Conservation (phyloP, 768 basidiomycete genomes). For the Lactarius hengduanensis region DNA sequence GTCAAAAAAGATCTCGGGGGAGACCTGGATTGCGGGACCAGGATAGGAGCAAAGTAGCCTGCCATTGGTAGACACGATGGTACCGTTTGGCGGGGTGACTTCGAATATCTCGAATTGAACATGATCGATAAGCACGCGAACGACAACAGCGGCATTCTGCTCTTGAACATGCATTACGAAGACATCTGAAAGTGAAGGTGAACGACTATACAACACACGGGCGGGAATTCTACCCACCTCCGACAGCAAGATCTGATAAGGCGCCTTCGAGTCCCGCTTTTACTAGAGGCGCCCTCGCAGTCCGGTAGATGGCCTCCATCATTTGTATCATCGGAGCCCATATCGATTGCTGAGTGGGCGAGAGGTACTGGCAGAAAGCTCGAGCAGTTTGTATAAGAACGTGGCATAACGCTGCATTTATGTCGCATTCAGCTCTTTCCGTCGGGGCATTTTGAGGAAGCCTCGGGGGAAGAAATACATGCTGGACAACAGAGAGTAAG, state of each 20-base stretch:
- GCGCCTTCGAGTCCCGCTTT: neutral
- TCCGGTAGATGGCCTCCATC: neutral
- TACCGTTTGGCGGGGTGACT: conserved; percentile 38
- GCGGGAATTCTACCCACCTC: neutral
- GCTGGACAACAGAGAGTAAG: conserved; percentile 6
- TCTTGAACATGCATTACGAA: conserved; percentile 14
- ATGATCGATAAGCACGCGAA: neutral
- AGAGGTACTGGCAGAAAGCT: neutral
- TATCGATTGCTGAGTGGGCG: neutral
- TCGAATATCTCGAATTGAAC: conserved; percentile 38
- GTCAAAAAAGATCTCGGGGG: conserved; percentile 14
- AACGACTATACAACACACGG: neutral
- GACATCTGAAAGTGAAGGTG: neutral
- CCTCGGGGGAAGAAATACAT: conserved; percentile 22
- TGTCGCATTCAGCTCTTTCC: neutral
- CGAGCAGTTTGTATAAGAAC: conserved; percentile 4
- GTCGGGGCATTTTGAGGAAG: conserved; percentile 10
- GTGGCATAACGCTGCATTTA: conserved; percentile 8
- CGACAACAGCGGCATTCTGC: conserved; percentile 14
- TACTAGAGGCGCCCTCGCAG: neutral
- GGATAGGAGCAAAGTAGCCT: conserved; percentile 36
- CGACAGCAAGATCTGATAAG: conserved; percentile 3
- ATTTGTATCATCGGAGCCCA: conserved; percentile 10
- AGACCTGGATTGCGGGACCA: conserved; percentile 42
- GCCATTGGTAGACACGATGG: conserved; percentile 41